Base-by-base conservation (phyloP, 768 basidiomycete genomes). In the Cubamyces sp. region DNA sequence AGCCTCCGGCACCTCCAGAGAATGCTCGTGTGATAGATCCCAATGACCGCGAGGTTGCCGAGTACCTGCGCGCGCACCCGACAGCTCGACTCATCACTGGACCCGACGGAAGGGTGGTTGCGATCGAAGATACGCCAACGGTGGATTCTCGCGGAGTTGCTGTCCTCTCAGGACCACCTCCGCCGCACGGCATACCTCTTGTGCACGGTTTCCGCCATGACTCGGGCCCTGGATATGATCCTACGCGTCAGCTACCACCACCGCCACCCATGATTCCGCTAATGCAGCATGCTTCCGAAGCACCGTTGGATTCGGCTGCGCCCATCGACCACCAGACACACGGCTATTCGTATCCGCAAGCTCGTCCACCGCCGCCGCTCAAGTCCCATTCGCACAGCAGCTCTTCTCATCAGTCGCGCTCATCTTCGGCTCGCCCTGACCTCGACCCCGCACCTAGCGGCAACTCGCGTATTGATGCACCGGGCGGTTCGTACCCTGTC, bases 341-440 rank as follows among this genome's bases (percentile, higher is more conserved):
- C 25, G 52, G 49, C n/a, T 64, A 68, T 47, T 23, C 61, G 25
- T 56, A 60, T 37, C 41, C 64, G 42, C 67, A 66, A 51, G 57
- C 65, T 76, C 84, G 42, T 69, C 68, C 60, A 74, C 77, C 62
- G 25, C 58, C 63, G 54, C 43, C 58, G 73, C 43, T 83, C 62
- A 57, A 81, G 64, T 73, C 81, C 48, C 81, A 78, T 50, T 79
- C 81, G 34, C 76, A 79, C 68, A 82, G 83, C 37, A 79, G 79
- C 59, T 83, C 83, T 28, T 79, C 58, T 78, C 85, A 39, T 80
- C 83, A 81, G 30, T 76, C 79, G 40, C 83, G 79, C 61, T 79
- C 78, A 46, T 72, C 74, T 42, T 73, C 77, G 46, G 72, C 68
- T 16, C 65, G 69, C 51, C 62, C 61, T 21, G 69, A 70, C 62